A percentile compares a stretch with the other conserved stretches of the same genome.
Conservation (phyloP, 2,329 filamentous ascomycete species). For the Colletotrichum costaricense region DNA sequence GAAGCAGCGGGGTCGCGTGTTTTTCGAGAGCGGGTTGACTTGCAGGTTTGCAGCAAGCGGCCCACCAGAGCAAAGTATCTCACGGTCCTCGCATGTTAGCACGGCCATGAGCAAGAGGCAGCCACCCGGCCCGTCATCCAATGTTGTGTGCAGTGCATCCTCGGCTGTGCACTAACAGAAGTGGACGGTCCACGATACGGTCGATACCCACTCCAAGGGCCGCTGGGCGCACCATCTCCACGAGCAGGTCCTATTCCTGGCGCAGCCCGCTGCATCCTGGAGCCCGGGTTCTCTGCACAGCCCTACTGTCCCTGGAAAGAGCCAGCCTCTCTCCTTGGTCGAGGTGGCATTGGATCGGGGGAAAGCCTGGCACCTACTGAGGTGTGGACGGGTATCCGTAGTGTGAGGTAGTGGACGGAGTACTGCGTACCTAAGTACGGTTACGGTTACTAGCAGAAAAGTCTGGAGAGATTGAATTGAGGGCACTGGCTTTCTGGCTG, state of each 20-base stretch:
- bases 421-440: too few relatives aligned
- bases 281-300: constrained; percentile 30
- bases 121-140: neutral
- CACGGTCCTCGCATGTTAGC: constrained; percentile 1
- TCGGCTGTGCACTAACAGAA: constrained; percentile 8
- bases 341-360: constrained; percentile 25
- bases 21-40: constrained; percentile 19
- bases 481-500: constrained; percentile 21
- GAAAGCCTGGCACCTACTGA: neutral
- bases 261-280: constrained; percentile 22
- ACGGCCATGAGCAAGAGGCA: neutral
- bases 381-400: neutral
- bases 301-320: constrained; percentile 32
- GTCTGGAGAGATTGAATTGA: neutral
- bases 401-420: neutral
- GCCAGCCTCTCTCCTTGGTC: constrained; percentile 11
- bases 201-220: neutral
- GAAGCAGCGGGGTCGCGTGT: constrained; percentile 18
- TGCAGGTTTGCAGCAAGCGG: constrained; percentile 4
- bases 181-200: neutral
- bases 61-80: neutral
- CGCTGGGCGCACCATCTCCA: neutral
- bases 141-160: neutral
- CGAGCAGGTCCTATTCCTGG: constrained; percentile 32
- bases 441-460: neutral